Percentiles rank a stretch among this genome's conserved stretches.
These are phyloP conservation scores for Chaetothyriales sp. DNA, from an alignment of 2,329 filamentous ascomycete genomes.

Conservation along the genomic window DNA sequence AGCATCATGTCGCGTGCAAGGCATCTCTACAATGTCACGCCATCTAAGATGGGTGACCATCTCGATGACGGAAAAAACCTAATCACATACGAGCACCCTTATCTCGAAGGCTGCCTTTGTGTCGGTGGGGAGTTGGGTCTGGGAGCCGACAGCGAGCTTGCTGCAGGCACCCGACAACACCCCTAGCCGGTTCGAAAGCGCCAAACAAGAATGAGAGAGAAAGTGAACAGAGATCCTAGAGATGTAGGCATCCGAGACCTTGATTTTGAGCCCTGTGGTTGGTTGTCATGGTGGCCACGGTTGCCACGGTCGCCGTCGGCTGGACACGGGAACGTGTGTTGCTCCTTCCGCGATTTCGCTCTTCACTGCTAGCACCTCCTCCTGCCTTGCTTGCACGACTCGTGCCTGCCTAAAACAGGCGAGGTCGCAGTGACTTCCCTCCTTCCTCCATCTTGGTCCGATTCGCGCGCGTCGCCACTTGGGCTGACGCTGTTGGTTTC, in stretches of 20 bases:
- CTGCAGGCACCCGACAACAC: not conserved
- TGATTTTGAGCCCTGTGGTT: not conserved
- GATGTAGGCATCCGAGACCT: conserved; percentile 9
- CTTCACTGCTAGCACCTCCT: not conserved
- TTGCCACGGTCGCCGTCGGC: not conserved
- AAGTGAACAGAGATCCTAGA: conserved; percentile 15
- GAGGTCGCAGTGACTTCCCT: conserved; percentile 1
- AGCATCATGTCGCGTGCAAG: not conserved
- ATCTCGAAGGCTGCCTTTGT: not conserved
- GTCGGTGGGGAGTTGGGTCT: not conserved
- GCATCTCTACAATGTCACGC: too few relatives aligned
- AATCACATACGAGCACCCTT: not conserved
- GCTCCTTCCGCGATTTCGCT: not conserved
- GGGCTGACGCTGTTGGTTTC: not conserved
- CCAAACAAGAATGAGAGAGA: not conserved
- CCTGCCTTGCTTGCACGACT: not conserved
- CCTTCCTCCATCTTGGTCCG: not conserved
- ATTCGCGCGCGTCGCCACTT: not conserved
- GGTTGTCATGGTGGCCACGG: too few relatives aligned
- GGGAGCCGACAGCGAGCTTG: not conserved
- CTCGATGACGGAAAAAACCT: not conserved
- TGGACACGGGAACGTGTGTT: not conserved
- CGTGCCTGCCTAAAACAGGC: not conserved
- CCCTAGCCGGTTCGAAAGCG: not conserved
- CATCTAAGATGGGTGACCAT: not conserved